Evolutionary conservation across 2,329 filamentous ascomycete genomes (phyloP), one percentile per base, ranked within the genome.

Genomic region (Fusarium lyarnte): DNA sequence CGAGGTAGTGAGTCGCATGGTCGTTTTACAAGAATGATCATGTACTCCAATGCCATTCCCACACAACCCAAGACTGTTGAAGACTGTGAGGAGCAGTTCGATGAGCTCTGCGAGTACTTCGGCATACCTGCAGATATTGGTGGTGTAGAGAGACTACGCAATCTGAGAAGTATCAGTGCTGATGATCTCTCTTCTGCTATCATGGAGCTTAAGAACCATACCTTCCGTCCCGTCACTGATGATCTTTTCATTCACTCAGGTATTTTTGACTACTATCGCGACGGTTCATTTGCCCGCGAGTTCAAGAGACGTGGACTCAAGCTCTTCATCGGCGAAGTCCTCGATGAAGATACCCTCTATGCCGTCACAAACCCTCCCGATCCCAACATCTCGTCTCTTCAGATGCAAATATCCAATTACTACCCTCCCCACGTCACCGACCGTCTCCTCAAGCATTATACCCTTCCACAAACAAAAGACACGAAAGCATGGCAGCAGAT

Each of bases 11-110:
- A 39, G 4, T 66, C 43, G 0, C 17, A 31, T 2, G 8, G 51
- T 5, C 38, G 2, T 1, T 66, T 66, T 8, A 45, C 27, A 9
- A 46, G 52, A 12, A 66, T 66, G 43, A 66, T 66, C 14, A 66
- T 66, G 61, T 66, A 66, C 51, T 66, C 63, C 1, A 66, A 66
- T 51, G 63, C 61, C 6, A 66, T 66, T 2, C 51, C 63, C 3
- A 66, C 63, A 3, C 63, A 66, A 0, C 63, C 63, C 5, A 66
- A 66, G 38, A 66, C 43, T 7, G 63, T 66, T 16, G 23, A 66
- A 25, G 43, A 66, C 5, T 66, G 63, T 9, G 38, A 66, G 2
- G 33, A 45, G 6, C 61, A 66, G 9, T 66, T 66, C 3, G 27
- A 59, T 39, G 63, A 66, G 23, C 23, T 66, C 3, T 66, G 63